phyloP scores from a whole-genome alignment of 2,329 filamentous ascomycete species.

The Xylaria sp. region DNA sequence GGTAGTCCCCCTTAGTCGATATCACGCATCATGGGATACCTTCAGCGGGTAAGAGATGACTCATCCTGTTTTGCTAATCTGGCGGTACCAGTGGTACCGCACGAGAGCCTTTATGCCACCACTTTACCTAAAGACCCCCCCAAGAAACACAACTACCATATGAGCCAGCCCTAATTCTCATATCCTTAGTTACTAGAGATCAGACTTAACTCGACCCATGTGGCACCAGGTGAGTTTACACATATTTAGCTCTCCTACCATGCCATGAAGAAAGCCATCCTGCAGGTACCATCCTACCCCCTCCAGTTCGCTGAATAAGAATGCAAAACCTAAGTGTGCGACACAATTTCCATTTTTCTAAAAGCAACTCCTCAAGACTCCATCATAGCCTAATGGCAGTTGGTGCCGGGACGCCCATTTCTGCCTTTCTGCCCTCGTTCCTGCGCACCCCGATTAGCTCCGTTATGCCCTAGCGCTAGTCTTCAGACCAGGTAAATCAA shows the following conservation, averaged over 20 bases:
- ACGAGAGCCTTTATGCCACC: too few species aligned
- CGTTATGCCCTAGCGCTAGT: too few species aligned
- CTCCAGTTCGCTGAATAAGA: not conserved
- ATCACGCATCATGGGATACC: too few species aligned
- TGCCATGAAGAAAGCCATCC: not conserved
- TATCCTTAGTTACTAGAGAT: too few species aligned
- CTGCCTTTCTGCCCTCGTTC: not conserved
- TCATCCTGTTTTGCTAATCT: too few species aligned
- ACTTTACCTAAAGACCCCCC: not conserved
- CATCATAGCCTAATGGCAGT: not conserved
- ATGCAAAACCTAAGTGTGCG: not conserved
- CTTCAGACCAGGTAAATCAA: too few species aligned
- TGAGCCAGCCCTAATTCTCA: too few species aligned
- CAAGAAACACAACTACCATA: not conserved
- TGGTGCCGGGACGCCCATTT: not conserved
- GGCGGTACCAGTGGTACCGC: too few species aligned
- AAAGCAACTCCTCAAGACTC: not conserved
- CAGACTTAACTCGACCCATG: not conserved
- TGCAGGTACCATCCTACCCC: not conserved
- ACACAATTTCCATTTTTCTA: not conserved
- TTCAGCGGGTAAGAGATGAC: too few species aligned
- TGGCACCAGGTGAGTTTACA: not conserved
- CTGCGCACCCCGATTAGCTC: too few species aligned
- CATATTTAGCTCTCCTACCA: not conserved
- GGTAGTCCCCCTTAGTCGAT: too few species aligned